Percentiles rank a stretch among this genome's conserved stretches.
These are phyloP conservation scores for Aspergillus pseudoterreus DNA, from an alignment of 2,329 filamentous ascomycete species.

Conservation along the genomic window DNA sequence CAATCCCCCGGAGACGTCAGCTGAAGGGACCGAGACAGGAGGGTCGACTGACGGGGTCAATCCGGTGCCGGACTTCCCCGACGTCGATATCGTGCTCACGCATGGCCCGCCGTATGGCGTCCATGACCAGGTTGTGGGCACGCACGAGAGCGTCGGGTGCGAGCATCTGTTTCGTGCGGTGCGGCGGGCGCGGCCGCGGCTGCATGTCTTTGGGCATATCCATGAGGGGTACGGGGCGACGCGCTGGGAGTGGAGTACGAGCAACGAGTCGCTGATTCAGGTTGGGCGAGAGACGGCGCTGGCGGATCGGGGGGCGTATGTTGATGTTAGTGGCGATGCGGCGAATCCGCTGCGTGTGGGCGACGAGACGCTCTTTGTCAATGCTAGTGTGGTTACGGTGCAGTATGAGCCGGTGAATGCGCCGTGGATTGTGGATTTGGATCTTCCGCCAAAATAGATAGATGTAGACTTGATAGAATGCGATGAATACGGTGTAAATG, in stretches of 20 bases:
- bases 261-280: slow-evolving; percentile 15
- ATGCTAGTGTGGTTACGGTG: slow-evolving; percentile 55
- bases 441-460: slow-evolving; percentile 31
- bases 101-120: slow-evolving; percentile 56
- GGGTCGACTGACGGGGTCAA: slow-evolving; percentile 21
- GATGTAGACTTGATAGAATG: not conserved
- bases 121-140: slow-evolving; percentile 42
- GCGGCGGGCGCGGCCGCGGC: slow-evolving; percentile 46
- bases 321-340: slow-evolving; percentile 31
- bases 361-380: slow-evolving; percentile 55
- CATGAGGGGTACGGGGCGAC: slow-evolving; percentile 53
- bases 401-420: slow-evolving; percentile 48
- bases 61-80: slow-evolving; percentile 43
- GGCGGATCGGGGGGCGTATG: slow-evolving; percentile 28
- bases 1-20: slow-evolving; percentile 35
- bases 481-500: not conserved
- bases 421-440: slow-evolving; percentile 56
- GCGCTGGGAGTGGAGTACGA: slow-evolving; percentile 26
- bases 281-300: slow-evolving; percentile 26
- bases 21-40: not conserved
- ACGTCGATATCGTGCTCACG: slow-evolving; percentile 57
- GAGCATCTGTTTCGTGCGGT: slow-evolving; percentile 51
- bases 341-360: slow-evolving; percentile 38
- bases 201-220: slow-evolving; percentile 64
- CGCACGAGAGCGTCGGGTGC: slow-evolving; percentile 50